Percentiles rank a stretch among this genome's conserved stretches.
Evolutionary conservation across 1,284 basidiomycete genomes (phyloP).

Genomic region (Tilletia walkeri): DNA sequence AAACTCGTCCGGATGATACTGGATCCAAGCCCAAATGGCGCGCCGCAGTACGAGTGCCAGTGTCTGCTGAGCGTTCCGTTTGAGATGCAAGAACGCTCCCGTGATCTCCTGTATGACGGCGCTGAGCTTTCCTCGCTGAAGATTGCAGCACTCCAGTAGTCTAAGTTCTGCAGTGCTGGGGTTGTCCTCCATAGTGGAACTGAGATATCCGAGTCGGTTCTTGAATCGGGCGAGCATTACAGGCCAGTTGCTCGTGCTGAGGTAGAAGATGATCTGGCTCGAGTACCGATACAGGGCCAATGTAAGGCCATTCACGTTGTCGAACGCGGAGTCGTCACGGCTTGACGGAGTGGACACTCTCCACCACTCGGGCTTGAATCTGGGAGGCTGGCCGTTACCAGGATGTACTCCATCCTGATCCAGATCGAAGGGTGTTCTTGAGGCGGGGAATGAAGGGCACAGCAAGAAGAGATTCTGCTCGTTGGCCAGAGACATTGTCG

Average conservation of each 20-base stretch:
- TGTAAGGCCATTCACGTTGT: conserved; percentile 30
- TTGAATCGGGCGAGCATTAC: conserved; percentile 74
- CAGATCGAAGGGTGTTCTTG: conserved; percentile 37
- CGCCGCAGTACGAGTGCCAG: conserved; percentile 73
- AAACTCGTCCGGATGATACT: conserved; percentile 76
- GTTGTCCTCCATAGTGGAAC: conserved; percentile 60
- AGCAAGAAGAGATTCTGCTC: conserved; percentile 40
- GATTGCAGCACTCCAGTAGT: conserved; percentile 62
- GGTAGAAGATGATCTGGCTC: conserved; percentile 78
- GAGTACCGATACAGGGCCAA: conserved; percentile 57
- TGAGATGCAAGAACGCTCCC: conserved; percentile 79
- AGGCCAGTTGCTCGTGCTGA: conserved; percentile 86
- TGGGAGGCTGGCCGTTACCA: conserved; percentile 18
- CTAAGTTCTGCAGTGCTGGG: conserved; percentile 71
- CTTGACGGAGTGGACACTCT: conserved; percentile 27
- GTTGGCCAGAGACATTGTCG: conserved; percentile 34
- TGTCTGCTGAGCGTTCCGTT: conserved; percentile 70
- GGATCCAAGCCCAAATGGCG: conserved; percentile 90
- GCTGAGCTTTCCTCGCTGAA: conserved; percentile 55
- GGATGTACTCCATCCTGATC: conserved; percentile 13
- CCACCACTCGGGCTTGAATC: conserved; percentile 39
- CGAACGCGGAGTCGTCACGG: conserved; percentile 30
- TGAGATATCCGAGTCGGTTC: conserved; percentile 68
- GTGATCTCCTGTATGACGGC: conserved; percentile 66
- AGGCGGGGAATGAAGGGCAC: conserved; percentile 43